These are phyloP conservation scores for Buxus sempervirens DNA, from an alignment of 164 flowering plant species.

Conservation along the genomic window DNA sequence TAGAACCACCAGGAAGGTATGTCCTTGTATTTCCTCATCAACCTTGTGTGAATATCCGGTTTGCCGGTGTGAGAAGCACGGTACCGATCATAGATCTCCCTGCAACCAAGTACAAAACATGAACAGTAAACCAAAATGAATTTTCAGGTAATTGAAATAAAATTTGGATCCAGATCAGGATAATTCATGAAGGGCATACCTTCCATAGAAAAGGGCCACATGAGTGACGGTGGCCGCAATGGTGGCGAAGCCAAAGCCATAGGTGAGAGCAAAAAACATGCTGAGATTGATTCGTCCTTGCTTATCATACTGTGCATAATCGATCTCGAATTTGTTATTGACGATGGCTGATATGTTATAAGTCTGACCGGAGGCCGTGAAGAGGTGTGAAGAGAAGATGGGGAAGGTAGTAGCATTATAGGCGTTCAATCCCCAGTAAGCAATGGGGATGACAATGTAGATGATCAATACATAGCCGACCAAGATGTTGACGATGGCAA, in stretches of 20 bases:
- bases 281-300: conserved; percentile 45
- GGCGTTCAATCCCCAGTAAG: conserved; percentile 40
- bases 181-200: too few relatives aligned
- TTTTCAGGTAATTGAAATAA: too few relatives aligned
- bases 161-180: too few relatives aligned
- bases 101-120: conserved; percentile 10
- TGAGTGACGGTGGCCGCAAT: conserved; percentile 55
- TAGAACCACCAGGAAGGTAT: conserved; percentile 79
- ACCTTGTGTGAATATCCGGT: conserved; percentile 64
- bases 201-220: conserved; percentile 57
- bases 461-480: conserved; percentile 32
- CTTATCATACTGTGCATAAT: conserved; percentile 24
- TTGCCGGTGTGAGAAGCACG: conserved; percentile 37
- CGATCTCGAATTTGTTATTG: conserved; percentile 44
- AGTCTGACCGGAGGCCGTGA: conserved; percentile 26
- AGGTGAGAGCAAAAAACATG: conserved; percentile 47
- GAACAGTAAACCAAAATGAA: too few relatives aligned
- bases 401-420: conserved; percentile 40
- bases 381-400: conserved; percentile 43
- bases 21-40: conserved; percentile 66
- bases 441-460: conserved; percentile 31
- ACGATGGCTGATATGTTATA: conserved; percentile 44
- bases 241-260: conserved; percentile 61
- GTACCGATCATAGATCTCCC: conserved; percentile 41
- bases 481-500: conserved; percentile 39